Percentiles rank a stretch among this genome's conserved stretches.
Evolutionary conservation across 2,329 filamentous ascomycete genomes (phyloP).

Genomic region (Fusarium udum): DNA sequence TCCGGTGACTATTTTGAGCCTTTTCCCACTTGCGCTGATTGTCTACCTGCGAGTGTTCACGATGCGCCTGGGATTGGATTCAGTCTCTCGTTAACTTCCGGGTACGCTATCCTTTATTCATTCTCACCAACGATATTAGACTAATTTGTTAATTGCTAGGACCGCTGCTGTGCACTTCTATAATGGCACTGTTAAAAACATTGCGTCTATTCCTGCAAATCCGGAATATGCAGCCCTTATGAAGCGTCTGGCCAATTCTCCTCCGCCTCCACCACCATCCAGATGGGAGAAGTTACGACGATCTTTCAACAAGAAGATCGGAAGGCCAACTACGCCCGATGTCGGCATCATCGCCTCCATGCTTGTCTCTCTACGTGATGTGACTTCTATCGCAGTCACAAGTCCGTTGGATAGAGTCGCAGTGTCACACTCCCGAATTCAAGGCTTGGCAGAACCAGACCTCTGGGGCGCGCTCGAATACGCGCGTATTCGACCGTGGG

Average conservation of each 20-base stretch:
- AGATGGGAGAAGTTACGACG: background rate
- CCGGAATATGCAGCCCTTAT: constrained; percentile 6
- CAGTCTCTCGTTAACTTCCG: background rate
- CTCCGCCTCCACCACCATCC: background rate
- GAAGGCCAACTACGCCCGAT: constrained; percentile 1
- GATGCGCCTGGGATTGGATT: background rate
- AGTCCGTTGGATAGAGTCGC: background rate
- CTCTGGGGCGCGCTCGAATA: constrained; percentile 1
- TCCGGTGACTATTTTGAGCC: background rate
- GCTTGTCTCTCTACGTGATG: background rate
- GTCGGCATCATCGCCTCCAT: background rate
- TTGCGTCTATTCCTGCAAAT: background rate
- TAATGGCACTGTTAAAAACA: background rate
- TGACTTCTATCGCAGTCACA: background rate
- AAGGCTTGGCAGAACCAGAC: background rate
- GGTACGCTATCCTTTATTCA: background rate
- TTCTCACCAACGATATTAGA: background rate
- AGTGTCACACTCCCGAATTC: background rate
- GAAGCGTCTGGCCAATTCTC: background rate
- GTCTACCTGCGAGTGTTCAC: background rate
- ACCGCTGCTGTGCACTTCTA: background rate
- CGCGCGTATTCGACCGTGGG: background rate
- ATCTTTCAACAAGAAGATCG: constrained; percentile 14
- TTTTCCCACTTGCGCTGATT: background rate
- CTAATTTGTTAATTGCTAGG: rapidly evolving